phyloP scores from a whole-genome alignment of 2,329 filamentous ascomycete species.

The Trichoderma koningii region DNA sequence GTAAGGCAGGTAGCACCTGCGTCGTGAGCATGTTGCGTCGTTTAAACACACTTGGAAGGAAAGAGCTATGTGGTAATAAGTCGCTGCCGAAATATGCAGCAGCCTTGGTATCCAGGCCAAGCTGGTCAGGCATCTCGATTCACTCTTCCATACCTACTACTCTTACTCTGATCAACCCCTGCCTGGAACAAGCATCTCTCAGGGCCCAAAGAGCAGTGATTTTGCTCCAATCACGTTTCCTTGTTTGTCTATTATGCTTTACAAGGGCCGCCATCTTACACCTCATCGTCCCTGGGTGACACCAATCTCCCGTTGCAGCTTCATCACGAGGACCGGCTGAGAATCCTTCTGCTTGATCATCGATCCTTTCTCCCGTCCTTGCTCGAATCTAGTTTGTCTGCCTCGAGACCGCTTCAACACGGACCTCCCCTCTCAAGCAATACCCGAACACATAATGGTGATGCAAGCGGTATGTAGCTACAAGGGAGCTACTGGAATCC shows the following conservation, averaged over 20 bases:
- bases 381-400: neutral
- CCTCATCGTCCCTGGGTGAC: neutral
- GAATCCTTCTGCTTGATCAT: neutral
- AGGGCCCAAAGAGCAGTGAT: neutral
- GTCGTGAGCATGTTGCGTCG: too few relatives aligned
- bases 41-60: too few relatives aligned
- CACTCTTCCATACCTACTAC: too few relatives aligned
- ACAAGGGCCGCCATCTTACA: neutral
- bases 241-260: conserved; percentile 8
- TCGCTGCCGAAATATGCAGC: neutral
- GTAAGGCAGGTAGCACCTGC: too few relatives aligned
- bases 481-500: conserved; percentile 1
- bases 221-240: neutral
- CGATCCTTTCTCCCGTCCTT: neutral
- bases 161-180: neutral
- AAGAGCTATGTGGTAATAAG: too few relatives aligned
- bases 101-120: neutral
- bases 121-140: too few relatives aligned
- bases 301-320: neutral
- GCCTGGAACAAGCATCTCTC: neutral
- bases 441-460: neutral
- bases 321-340: neutral
- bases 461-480: conserved; percentile 15
- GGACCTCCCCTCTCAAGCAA: neutral
- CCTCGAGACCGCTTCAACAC: neutral